These are phyloP conservation scores for Vinca minor DNA, from an alignment of 257 asterid genomes.

Conservation along the genomic window DNA sequence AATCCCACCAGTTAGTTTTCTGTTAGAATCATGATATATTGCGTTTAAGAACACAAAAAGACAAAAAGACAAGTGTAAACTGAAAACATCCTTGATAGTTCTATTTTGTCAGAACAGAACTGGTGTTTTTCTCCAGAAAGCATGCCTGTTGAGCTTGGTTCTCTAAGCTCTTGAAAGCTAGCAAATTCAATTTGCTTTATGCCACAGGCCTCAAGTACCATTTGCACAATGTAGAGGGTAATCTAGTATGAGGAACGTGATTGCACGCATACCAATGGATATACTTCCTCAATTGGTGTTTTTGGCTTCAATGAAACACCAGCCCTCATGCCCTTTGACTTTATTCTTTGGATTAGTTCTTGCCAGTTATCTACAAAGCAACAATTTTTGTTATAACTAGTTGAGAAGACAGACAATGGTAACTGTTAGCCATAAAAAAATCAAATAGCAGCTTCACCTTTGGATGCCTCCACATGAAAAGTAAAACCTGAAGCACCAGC, in stretches of 20 bases:
- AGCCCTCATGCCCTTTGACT: conserved; percentile 76
- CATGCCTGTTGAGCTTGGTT: not conserved
- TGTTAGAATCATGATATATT: too few relatives aligned
- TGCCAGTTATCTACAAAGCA: conserved; percentile 66
- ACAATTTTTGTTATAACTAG: not conserved
- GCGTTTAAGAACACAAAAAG: not conserved
- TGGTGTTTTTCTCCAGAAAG: not conserved
- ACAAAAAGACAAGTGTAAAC: not conserved
- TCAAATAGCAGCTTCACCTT: conserved; percentile 35
- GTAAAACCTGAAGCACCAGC: conserved; percentile 97
- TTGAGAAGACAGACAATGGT: not conserved
- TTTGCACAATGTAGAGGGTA: not conserved
- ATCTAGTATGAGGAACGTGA: not conserved
- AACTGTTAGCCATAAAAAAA: not conserved
- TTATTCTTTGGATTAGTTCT: conserved; percentile 63
- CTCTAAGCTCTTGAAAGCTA: not conserved
- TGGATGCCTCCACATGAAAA: conserved; percentile 74
- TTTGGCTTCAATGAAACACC: conserved; percentile 86
- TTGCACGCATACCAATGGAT: conserved; percentile 54
- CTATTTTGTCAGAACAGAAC: too few relatives aligned
- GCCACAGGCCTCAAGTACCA: not conserved
- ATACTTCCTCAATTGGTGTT: conserved; percentile 78
- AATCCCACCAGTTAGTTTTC: too few relatives aligned
- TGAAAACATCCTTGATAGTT: too few relatives aligned
- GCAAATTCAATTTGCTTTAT: too few relatives aligned